Conservation (phyloP, 345 rosid genomes). For the Cardiospermum halicacabum region DNA sequence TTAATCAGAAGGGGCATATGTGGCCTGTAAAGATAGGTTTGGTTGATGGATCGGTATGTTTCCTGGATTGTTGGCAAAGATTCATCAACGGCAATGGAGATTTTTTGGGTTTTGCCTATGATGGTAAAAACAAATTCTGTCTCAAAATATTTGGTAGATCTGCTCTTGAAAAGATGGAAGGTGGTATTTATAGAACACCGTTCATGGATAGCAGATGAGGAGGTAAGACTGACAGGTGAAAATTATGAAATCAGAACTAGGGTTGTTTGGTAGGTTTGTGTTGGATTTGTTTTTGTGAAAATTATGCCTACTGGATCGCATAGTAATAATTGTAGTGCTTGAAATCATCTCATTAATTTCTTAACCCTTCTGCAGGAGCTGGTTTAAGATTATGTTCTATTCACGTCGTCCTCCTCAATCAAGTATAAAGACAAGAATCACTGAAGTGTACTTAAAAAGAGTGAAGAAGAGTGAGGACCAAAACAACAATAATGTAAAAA, state of each 20-base stretch:
- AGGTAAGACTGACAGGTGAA: background rate
- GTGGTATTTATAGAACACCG: background rate
- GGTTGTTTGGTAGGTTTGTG: background rate
- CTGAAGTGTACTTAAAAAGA: too few species aligned
- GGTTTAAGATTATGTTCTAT: too few species aligned
- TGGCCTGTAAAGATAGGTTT: slow-evolving; percentile 7
- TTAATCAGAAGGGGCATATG: background rate
- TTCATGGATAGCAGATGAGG: background rate
- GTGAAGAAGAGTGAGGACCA: too few species aligned
- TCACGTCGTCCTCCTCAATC: too few species aligned
- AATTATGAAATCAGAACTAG: background rate
- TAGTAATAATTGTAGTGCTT: slow-evolving; percentile 7
- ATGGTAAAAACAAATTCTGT: background rate
- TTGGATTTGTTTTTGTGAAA: slow-evolving; percentile 20
- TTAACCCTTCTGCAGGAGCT: too few species aligned
- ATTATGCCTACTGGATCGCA: slow-evolving; percentile 38
- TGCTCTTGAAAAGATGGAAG: background rate
- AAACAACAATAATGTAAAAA: too few species aligned
- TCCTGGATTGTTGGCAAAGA: slow-evolving; percentile 13
- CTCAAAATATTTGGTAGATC: background rate
- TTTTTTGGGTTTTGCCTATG: slow-evolving; percentile 5
- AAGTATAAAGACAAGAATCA: too few species aligned
- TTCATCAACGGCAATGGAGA: slow-evolving; percentile 8
- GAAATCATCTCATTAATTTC: too few species aligned
- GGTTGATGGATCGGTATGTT: background rate